These are phyloP conservation scores for Porphyrellus cyaneotinctus DNA, from an alignment of 768 basidiomycete genomes.

Conservation along the genomic window DNA sequence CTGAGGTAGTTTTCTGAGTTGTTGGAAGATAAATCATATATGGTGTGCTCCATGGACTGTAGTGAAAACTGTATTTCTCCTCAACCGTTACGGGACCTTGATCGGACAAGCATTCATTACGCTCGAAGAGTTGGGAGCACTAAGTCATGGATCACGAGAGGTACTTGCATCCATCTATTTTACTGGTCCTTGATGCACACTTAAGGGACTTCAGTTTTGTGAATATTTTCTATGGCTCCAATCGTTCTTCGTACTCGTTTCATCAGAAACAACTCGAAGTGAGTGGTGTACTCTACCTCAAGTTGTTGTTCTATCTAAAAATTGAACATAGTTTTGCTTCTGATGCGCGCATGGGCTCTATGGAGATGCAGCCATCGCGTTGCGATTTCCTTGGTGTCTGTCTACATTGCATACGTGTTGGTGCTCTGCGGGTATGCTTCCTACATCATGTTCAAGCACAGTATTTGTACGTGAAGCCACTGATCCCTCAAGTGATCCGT, in stretches of 20 bases:
- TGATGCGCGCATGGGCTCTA: constrained; percentile 19
- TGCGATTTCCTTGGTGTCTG: constrained; percentile 1
- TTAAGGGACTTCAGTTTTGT: constrained; percentile 12
- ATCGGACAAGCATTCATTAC: constrained; percentile 5
- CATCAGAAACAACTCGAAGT: constrained; percentile 16
- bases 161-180: not conserved
- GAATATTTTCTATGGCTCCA: not conserved
- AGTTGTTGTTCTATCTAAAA: not conserved
- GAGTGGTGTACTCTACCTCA: not conserved
- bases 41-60: constrained; percentile 9
- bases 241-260: not conserved
- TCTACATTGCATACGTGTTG: constrained; percentile 12
- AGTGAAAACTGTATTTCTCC: constrained; percentile 13
- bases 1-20: not conserved
- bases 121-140: constrained; percentile 13
- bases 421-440: not conserved
- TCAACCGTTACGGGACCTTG: too few species aligned
- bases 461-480: not conserved
- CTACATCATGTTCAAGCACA: not conserved
- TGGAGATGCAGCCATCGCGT: constrained; percentile 11
- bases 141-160: constrained; percentile 8
- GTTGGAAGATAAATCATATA: constrained; percentile 3
- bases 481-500: not conserved
- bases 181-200: not conserved
- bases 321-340: constrained; percentile 9